Base-by-base conservation (phyloP, 2,329 filamentous ascomycete genomes). In the Cladophialophora chaetospira region DNA sequence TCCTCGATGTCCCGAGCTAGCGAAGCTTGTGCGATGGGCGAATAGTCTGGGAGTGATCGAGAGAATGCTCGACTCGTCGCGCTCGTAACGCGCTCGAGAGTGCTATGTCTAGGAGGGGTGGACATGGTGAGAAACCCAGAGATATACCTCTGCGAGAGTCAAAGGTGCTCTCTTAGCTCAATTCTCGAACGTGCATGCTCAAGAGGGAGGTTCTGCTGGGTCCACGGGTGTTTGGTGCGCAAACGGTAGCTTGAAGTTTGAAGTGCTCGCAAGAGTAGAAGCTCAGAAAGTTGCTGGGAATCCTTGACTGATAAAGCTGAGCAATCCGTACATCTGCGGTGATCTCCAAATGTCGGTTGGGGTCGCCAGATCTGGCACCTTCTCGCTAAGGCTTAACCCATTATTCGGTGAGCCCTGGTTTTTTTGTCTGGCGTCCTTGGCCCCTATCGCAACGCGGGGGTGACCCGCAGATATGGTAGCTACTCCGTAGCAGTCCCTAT, bases 1-100 rank as follows among this genome's bases (percentile, higher is more conserved):
- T 83, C 82, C 31, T 84, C 85, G 5, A 89, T 74, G 68, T 91
- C 87, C 33, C 82, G 78, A 5, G 85, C 85, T 55, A 91, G 77
- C 29, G 83, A 81, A 26, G 82, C 82, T 61, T 88, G 83, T 1
- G 85, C 87, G 45, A 88, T 77, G 19, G 86, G 85, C n/a, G 87
- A 87, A 25, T 78, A 75, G 19, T 83, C 79, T 23, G 75, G 75
- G 69, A 85, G 85, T 4, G 77, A 79, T 33, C 68, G 68, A 51
- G 72, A 33, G 31, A 66, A 62, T 17, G 57, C 60, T 35, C 57
- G 47, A 28, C 54, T 60, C 23, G 55, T 60, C n/a, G 56, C 33
- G 42, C 60, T 64, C 48, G 57, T 51, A 23, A 64, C 62, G 3
- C 62, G 59, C 19, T 64, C 60, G 1, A 64, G 62, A 26, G 56